Evolutionary conservation across 2,329 filamentous ascomycete genomes (phyloP), one percentile per base, ranked within the genome.

Genomic region (Nemania sp.): DNA sequence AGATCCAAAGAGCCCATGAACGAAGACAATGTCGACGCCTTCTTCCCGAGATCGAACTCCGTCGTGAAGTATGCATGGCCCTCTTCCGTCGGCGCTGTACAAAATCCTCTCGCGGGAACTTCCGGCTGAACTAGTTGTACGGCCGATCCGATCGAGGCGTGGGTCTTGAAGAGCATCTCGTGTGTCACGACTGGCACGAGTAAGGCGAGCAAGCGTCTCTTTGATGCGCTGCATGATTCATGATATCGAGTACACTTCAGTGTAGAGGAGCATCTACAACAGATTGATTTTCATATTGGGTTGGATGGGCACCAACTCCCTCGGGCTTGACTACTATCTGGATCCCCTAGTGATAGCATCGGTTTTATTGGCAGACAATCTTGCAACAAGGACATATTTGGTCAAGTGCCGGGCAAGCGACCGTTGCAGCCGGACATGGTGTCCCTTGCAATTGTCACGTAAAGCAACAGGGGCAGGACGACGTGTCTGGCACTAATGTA

Each of bases 161-260:
- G 64, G 51, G 52, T 58, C 61, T 41, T 56, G 53, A 14, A 61
- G 56, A 22, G 54, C 49, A 7, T 68, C 64, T 15, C 61, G 61
- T 49, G 63, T 49, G n/a, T 64, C 64, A 45, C 65, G 59, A 45
- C 49, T 51, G 17, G 64, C 62, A 43, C 66, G 66, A 34, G 65
- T 63, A 53, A 68, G 62, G 46, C 65, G 63, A 60, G 64, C 61
- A 40, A 68, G 58, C 43, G 65, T 65, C 54, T 68, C 66, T 50
- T 49, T 68, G 56, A 68, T 68, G 60, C 63, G 60, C 49, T 67
- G 64, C 66, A 68, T 67, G 54, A 53, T 66, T 63, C 63, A 59
- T 28, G 31, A 15, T 30, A 24, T 39, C 15, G 44, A 30, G 31
- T 33, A 36, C 20, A 9, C 49, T 36, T 43, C 39, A 53, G 52